A percentile compares a stretch with the other conserved stretches of the same genome.
Evolutionary conservation across 2,329 filamentous ascomycete genomes (phyloP).

Genomic region (Penicillium sp.): DNA sequence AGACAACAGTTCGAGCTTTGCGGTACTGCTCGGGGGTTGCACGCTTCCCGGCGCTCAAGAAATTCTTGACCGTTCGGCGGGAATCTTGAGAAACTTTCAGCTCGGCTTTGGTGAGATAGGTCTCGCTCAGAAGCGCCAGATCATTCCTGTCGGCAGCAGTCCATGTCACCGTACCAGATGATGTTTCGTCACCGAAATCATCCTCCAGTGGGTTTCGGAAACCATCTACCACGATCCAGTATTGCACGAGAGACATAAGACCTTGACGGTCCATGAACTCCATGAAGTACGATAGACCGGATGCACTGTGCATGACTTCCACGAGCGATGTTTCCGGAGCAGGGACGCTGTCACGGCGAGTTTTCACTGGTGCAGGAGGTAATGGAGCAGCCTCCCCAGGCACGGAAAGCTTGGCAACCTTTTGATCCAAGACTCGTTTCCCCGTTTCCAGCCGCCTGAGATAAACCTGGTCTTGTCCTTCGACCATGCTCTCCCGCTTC

Average conservation of each 20-base stretch:
- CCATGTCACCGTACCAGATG: slow-evolving; percentile 71
- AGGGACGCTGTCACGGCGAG: slow-evolving; percentile 55
- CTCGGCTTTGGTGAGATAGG: slow-evolving; percentile 82
- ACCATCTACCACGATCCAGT: slow-evolving; percentile 97
- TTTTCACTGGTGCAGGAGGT: slow-evolving; percentile 37
- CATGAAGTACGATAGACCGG: slow-evolving; percentile 97
- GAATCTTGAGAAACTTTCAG: slow-evolving; percentile 75
- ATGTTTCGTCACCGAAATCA: slow-evolving; percentile 73
- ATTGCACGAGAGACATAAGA: slow-evolving; percentile 89
- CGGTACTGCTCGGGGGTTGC: slow-evolving; percentile 84
- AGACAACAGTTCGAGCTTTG: slow-evolving; percentile 77
- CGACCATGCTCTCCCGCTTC: slow-evolving; percentile 78
- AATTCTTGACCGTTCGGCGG: slow-evolving; percentile 73
- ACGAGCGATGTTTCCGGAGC: slow-evolving; percentile 75
- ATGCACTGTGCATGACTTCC: slow-evolving; percentile 87
- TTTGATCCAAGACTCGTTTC: slow-evolving; percentile 86
- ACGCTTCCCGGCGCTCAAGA: slow-evolving; percentile 76
- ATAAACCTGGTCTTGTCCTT: slow-evolving; percentile 84
- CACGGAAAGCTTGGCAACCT: slow-evolving; percentile 78
- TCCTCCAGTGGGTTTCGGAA: slow-evolving; percentile 93
- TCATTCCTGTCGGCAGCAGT: slow-evolving; percentile 84
- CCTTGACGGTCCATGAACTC: slow-evolving; percentile 96
- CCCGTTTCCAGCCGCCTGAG: slow-evolving; percentile 89
- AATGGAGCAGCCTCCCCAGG: slow-evolving; percentile 59
- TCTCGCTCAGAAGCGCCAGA: slow-evolving; percentile 87